Conservation (phyloP, 2,329 filamentous ascomycete genomes). For the Xylaria multiplex region DNA sequence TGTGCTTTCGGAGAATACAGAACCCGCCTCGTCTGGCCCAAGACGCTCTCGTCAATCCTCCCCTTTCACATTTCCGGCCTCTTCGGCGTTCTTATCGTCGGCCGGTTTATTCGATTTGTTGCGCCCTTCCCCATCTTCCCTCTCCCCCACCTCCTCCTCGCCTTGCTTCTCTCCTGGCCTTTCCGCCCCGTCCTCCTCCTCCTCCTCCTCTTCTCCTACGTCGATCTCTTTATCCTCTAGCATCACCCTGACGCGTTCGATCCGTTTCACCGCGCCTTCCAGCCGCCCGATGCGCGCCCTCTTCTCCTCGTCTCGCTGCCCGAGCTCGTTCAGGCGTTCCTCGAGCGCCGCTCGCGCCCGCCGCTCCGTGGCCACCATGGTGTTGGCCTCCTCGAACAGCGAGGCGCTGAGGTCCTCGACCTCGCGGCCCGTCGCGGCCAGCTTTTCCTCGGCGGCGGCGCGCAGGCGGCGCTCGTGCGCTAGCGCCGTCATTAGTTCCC, state of each 20-base stretch:
- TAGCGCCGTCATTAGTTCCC: conserved; percentile 71
- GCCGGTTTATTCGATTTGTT: neutral
- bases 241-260: conserved; percentile 75
- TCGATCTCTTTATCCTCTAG: conserved; percentile 53
- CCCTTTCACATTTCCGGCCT: neutral
- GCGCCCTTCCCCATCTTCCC: neutral
- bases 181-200: neutral
- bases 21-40: neutral
- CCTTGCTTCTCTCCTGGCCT: neutral
- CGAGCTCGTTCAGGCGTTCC: conserved; percentile 73
- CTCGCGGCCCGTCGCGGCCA: conserved; percentile 74
- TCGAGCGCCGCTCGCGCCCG: conserved; percentile 76
- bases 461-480: conserved; percentile 73
- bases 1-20: neutral
- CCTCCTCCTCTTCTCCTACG: neutral
- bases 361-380: conserved; percentile 84
- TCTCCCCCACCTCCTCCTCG: neutral
- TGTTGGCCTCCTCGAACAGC: conserved; percentile 84
- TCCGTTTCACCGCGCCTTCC: conserved; percentile 75
- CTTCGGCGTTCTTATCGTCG: neutral
- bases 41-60: neutral
- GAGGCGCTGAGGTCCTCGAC: conserved; percentile 80
- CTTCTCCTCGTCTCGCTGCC: conserved; percentile 77
- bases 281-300: conserved; percentile 73
- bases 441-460: conserved; percentile 73